A percentile compares a stretch with the other conserved stretches of the same genome.
phyloP scores from a whole-genome alignment of 2,329 filamentous ascomycete species.

The Nannizzia gypsea region DNA sequence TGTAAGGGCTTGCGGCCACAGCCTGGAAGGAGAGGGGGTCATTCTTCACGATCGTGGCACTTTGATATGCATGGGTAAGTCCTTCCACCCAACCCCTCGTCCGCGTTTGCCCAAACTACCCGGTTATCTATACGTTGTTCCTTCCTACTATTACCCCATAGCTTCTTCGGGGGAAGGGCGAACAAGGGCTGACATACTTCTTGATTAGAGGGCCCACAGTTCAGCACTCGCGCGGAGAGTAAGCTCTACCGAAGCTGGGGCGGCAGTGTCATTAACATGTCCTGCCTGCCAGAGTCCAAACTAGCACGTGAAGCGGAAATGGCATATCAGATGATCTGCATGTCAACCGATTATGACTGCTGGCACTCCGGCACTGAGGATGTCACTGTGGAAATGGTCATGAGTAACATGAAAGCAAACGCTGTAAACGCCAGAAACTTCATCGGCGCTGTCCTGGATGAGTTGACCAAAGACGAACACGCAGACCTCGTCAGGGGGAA shows the following conservation, averaged over 20 bases:
- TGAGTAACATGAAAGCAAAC: slow-evolving; percentile 93
- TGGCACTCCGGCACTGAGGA: slow-evolving; percentile 65
- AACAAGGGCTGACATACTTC: background rate
- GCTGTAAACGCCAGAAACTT: slow-evolving; percentile 74
- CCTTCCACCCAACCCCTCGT: background rate
- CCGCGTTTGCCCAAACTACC: background rate
- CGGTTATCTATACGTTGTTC: background rate
- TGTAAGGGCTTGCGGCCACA: slow-evolving; percentile 63
- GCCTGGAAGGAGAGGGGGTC: slow-evolving; percentile 72
- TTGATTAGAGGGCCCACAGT: slow-evolving; percentile 77
- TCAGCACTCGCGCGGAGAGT: slow-evolving; percentile 90
- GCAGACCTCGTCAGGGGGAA: slow-evolving; percentile 63
- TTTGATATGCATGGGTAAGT: slow-evolving; percentile 79
- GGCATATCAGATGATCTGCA: slow-evolving; percentile 96
- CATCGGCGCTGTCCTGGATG: slow-evolving; percentile 69
- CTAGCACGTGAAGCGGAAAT: slow-evolving; percentile 93
- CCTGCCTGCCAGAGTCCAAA: slow-evolving; percentile 86
- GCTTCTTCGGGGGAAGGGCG: background rate
- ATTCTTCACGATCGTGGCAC: slow-evolving; percentile 73
- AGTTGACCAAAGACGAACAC: slow-evolving; percentile 67
- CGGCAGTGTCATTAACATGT: slow-evolving; percentile 97
- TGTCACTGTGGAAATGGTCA: slow-evolving; percentile 93
- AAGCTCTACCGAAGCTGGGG: slow-evolving; percentile 93
- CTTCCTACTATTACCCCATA: background rate
- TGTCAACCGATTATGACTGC: slow-evolving; percentile 99